Percentiles rank a stretch among this genome's conserved stretches.
phyloP scores from a whole-genome alignment of 2,329 filamentous ascomycete species.

The Trichoderma sp. region DNA sequence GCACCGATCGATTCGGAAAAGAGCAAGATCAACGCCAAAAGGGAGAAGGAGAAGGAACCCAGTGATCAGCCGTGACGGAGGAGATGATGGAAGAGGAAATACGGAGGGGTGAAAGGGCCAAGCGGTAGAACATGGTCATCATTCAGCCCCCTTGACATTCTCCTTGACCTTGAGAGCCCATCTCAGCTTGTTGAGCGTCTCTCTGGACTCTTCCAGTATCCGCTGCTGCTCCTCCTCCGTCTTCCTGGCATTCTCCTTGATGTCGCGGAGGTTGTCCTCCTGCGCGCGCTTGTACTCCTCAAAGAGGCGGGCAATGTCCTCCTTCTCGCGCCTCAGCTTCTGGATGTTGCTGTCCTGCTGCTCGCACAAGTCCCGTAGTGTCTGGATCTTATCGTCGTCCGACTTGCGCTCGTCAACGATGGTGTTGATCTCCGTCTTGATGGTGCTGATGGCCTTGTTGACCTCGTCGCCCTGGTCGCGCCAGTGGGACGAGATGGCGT shows the following conservation, averaged over 20 bases:
- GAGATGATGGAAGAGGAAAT: neutral
- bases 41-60: neutral
- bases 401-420: slow-evolving; percentile 58
- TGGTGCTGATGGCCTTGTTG: slow-evolving; percentile 52
- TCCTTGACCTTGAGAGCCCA: slow-evolving; percentile 73
- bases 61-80: neutral
- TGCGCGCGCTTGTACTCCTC: slow-evolving; percentile 66
- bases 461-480: slow-evolving; percentile 67
- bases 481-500: slow-evolving; percentile 66
- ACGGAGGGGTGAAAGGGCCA: neutral
- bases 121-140: slow-evolving; percentile 30
- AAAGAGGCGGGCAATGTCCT: slow-evolving; percentile 62
- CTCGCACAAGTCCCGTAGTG: slow-evolving; percentile 69
- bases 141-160: slow-evolving; percentile 59
- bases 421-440: slow-evolving; percentile 56
- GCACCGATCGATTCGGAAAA: slow-evolving; percentile 17
- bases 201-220: slow-evolving; percentile 59
- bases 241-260: slow-evolving; percentile 59
- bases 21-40: slow-evolving; percentile 13
- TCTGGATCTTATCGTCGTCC: slow-evolving; percentile 65
- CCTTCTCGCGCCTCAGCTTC: slow-evolving; percentile 62
- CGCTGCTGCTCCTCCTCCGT: slow-evolving; percentile 64
- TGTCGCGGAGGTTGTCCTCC: slow-evolving; percentile 60
- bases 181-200: slow-evolving; percentile 67
- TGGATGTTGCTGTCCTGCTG: slow-evolving; percentile 72